A percentile compares a stretch with the other conserved stretches of the same genome.
Evolutionary conservation across 148 eudicot species (phyloP).

Genomic region (Dysphania ambrosioides): DNA sequence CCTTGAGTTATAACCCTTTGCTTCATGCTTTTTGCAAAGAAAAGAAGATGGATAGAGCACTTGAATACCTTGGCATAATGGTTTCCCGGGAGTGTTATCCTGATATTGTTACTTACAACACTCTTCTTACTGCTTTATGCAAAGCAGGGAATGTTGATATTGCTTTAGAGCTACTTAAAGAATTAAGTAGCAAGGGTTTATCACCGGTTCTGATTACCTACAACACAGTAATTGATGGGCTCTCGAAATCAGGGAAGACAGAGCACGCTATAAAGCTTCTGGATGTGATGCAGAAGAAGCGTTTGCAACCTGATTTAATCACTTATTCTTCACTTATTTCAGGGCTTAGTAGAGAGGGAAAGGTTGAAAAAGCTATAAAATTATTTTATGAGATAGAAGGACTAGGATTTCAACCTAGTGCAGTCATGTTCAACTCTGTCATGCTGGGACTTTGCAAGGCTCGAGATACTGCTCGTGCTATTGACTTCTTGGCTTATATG

Average conservation of each 20-base stretch:
- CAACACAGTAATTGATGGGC: constrained; percentile 62
- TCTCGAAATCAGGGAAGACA: constrained; percentile 48
- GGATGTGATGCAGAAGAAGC: constrained; percentile 48
- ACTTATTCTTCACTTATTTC: constrained; percentile 48
- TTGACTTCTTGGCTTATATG: constrained; percentile 53
- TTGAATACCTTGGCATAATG: constrained; percentile 63
- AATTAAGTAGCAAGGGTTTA: constrained; percentile 55
- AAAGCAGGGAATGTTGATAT: constrained; percentile 65
- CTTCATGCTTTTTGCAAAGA: constrained; percentile 71
- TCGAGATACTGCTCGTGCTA: constrained; percentile 50
- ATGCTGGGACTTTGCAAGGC: constrained; percentile 63
- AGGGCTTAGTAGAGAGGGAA: constrained; percentile 63
- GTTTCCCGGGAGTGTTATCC: constrained; percentile 68
- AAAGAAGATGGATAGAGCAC: constrained; percentile 64
- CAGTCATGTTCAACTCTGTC: constrained; percentile 46
- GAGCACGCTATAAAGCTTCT: constrained; percentile 44
- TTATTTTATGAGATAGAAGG: constrained; percentile 46
- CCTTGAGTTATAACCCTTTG: constrained; percentile 63
- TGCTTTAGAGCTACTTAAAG: constrained; percentile 55
- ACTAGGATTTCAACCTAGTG: constrained; percentile 49
- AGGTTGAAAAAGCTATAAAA: constrained; percentile 46
- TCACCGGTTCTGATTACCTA: constrained; percentile 63
- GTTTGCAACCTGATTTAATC: constrained; percentile 52
- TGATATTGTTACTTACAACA: constrained; percentile 72
- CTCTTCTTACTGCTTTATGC: constrained; percentile 61